Evolutionary conservation across 345 rosid species (phyloP), one percentile per base, ranked within the genome.

Genomic region (Salix arbutifolia): DNA sequence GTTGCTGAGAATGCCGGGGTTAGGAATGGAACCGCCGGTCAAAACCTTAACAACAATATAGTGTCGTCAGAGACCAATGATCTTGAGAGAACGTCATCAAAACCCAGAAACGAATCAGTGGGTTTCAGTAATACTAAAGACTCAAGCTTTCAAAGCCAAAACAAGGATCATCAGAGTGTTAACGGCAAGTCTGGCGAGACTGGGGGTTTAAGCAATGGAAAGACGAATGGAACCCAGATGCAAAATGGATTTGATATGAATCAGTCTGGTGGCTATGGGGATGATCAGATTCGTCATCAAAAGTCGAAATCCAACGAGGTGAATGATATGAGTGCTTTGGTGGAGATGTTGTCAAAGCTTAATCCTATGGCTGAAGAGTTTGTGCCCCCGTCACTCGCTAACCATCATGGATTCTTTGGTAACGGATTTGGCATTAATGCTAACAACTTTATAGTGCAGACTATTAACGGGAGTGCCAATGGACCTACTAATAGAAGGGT

Each of bases 321-420:
- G 70, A 81, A 78, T 38, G 97, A 90, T 42, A 91, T 94, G 88
- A 92, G 83, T 78, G 86, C 89, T 77, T 84, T 96, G 90, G 92
- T 79, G 76, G 99, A 92, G 75, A 88, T 89, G 67, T 75, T 96
- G 80, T 92, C 94, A 11, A 96, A 90, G 87, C 85, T 96, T 81
- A 96, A 96, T 81, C 99, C 99, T 12, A 84, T 91, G 97, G 99
- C 98, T 66, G 86, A 90, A 82, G 99, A 91, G 69, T 96, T 92
- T 84, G 97, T 96, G 74, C 98, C 98, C 70, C 90, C 91, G 44
- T 96, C 98, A 0, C 83, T 91, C 38, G 86, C 84, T 44, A 73
- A 73, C 74, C 74, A 74, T 68, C 72, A 76, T 74, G 88, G 83
- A 71, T 84, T 50, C 78, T 79, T 84, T 72, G 83, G 82, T 19